Evolutionary conservation across 1,284 basidiomycete species (phyloP).

Genomic region (Heterobasidion irregulare): DNA sequence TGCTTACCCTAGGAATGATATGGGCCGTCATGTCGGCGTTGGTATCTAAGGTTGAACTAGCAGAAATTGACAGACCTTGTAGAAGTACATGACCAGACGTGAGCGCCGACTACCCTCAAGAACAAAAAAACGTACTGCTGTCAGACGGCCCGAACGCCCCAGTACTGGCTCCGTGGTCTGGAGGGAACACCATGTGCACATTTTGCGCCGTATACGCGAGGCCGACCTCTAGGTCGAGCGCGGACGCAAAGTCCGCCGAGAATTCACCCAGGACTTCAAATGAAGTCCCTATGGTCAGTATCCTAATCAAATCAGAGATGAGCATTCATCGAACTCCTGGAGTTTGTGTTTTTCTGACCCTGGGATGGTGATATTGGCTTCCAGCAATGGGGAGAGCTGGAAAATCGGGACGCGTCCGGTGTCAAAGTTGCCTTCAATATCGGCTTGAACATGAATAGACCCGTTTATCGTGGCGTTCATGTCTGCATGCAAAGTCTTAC

Average conservation of each 20-base stretch:
- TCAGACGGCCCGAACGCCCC: not conserved
- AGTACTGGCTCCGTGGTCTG: not conserved
- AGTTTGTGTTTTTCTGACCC: not conserved
- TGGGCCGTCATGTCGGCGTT: constrained; percentile 28
- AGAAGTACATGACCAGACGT: not conserved
- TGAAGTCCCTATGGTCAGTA: not conserved
- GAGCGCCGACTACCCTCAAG: not conserved
- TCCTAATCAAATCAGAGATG: not conserved
- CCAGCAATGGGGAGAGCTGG: not conserved
- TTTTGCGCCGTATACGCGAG: not conserved
- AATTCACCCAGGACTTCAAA: not conserved
- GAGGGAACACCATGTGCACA: not conserved
- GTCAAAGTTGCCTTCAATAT: not conserved
- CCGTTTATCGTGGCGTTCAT: not conserved
- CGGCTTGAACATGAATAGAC: not conserved
- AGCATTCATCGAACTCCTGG: too few relatives aligned
- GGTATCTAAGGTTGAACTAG: not conserved
- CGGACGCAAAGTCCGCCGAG: not conserved
- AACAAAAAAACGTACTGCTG: not conserved
- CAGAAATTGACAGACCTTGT: constrained; percentile 8
- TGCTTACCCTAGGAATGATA: constrained; percentile 33
- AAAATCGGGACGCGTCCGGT: not conserved
- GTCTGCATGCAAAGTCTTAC: not conserved
- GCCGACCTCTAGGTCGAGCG: not conserved
- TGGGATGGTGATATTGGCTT: not conserved